phyloP scores from a whole-genome alignment of 2,329 filamentous ascomycete species.

The Xylariaceae sp. region DNA sequence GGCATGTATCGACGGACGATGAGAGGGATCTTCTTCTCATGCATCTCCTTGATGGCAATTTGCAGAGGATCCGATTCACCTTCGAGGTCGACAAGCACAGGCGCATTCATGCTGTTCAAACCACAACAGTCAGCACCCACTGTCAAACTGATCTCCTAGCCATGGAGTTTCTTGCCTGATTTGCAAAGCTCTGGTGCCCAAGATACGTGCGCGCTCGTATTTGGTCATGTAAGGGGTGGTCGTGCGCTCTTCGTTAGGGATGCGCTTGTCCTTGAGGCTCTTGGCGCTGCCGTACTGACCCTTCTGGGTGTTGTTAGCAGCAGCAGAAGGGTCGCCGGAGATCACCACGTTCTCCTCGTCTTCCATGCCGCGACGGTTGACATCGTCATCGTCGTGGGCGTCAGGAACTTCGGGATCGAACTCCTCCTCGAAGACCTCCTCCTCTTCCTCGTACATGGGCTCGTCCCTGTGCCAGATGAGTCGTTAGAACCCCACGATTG shows the following conservation, averaged over 20 bases:
- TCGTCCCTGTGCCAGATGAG: conserved; percentile 50
- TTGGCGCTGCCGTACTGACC: conserved; percentile 41
- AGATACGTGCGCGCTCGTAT: conserved; percentile 89
- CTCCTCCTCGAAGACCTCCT: conserved; percentile 54
- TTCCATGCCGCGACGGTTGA: conserved; percentile 49
- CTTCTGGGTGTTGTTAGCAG: conserved; percentile 47
- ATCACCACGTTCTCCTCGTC: conserved; percentile 55
- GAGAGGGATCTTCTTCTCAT: conserved; percentile 97
- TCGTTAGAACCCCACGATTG: conserved; percentile 32
- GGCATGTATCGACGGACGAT: conserved; percentile 94
- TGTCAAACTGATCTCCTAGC: not conserved
- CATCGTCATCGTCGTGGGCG: conserved; percentile 44
- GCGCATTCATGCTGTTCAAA: conserved; percentile 75
- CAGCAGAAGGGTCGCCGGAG: conserved; percentile 57
- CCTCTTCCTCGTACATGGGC: conserved; percentile 64
- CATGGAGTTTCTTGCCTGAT: conserved; percentile 50
- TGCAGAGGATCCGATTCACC: conserved; percentile 96
- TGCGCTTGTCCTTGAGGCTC: conserved; percentile 73
- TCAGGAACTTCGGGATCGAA: conserved; percentile 50
- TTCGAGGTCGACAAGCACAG: conserved; percentile 91
- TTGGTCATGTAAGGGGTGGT: conserved; percentile 99
- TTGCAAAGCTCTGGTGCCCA: conserved; percentile 89
- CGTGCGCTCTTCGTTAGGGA: conserved; percentile 77
- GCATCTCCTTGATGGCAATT: conserved; percentile 94
- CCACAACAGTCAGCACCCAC: conserved; percentile 22